phyloP scores from a whole-genome alignment of 2,329 filamentous ascomycete species.

The Harringtonia aguacate region DNA sequence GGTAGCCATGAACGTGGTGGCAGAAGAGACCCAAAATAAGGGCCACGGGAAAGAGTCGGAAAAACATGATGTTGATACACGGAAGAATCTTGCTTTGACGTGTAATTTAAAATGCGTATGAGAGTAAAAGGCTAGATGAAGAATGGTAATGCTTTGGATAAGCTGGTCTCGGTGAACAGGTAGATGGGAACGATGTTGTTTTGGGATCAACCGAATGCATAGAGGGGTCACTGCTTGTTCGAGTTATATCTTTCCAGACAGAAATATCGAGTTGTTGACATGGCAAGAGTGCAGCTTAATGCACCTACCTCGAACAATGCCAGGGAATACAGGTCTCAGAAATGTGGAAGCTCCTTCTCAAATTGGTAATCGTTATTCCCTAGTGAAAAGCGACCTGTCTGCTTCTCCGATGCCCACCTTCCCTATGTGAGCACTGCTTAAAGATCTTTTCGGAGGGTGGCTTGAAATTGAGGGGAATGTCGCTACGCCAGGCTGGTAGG shows the following conservation, averaged over 20 bases:
- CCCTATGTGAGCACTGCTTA: no score
- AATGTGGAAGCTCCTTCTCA: no score
- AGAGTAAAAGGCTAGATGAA: not conserved
- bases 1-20: not conserved
- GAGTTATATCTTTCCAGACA: not conserved
- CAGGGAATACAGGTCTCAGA: no score
- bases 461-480: no score
- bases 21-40: conserved; percentile 4
- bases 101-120: not conserved
- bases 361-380: no score
- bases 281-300: no score
- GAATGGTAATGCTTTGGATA: not conserved
- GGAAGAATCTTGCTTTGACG: not conserved
- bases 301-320: no score
- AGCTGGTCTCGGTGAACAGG: not conserved
- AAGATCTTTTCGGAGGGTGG: no score
- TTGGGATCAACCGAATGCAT: not conserved
- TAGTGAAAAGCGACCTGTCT: no score
- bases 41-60: not conserved
- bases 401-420: no score
- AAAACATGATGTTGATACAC: conserved; percentile 9
- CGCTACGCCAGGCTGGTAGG: no score
- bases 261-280: no score
- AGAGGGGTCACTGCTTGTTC: not conserved
- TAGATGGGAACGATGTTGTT: not conserved